Evolutionary conservation across 176 grass and related monocot species (phyloP).

Genomic region (Ensete glaucum): DNA sequence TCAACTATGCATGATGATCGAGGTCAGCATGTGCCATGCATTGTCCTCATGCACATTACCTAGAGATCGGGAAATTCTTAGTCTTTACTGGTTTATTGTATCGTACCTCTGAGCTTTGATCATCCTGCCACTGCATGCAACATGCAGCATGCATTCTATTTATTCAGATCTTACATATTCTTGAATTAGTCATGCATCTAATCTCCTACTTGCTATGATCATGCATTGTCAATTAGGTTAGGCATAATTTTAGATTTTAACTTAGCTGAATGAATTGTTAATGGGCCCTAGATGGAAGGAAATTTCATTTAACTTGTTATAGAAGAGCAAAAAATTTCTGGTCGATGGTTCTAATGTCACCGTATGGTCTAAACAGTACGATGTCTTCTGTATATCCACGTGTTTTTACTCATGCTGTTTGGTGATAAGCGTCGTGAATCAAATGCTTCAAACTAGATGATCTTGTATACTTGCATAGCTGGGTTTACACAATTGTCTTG

Average conservation of each 20-base stretch:
- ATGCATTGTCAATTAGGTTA: not conserved
- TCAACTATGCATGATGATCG: not conserved
- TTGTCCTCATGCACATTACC: not conserved
- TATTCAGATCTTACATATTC: too few relatives aligned
- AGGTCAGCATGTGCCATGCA: not conserved
- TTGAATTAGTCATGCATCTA: not conserved
- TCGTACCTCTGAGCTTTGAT: not conserved
- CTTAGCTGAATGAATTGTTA: not conserved
- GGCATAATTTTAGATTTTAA: not conserved
- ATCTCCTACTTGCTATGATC: not conserved
- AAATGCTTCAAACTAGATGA: not conserved
- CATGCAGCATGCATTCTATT: too few relatives aligned
- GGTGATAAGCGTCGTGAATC: not conserved
- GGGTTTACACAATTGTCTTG: not conserved
- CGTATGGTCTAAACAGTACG: not conserved
- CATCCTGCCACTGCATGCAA: too few relatives aligned
- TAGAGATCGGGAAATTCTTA: too few relatives aligned
- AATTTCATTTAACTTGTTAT: not conserved
- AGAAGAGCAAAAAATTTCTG: not conserved
- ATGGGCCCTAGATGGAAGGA: not conserved
- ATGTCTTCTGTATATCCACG: not conserved
- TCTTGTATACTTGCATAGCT: not conserved
- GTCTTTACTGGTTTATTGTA: not conserved
- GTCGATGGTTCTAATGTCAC: not conserved
- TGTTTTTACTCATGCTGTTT: not conserved